Evolutionary conservation across 331 rosid species (phyloP), one percentile per base, ranked within the genome.

Genomic region (Pyracantha coccinea): DNA sequence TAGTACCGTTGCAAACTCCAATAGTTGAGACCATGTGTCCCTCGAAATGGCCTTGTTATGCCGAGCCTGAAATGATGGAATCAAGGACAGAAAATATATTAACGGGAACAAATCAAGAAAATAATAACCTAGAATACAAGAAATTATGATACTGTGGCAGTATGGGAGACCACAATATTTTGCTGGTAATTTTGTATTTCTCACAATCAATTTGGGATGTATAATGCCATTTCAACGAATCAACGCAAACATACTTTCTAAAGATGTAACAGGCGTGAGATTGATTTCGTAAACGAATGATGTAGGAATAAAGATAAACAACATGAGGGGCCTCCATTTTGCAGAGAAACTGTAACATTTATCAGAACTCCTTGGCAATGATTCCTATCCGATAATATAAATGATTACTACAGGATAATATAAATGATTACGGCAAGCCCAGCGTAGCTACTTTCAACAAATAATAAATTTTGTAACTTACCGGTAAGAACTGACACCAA

Each of bases 401-500:
- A 35, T 35, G 44, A 35, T 35, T 8, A 8, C 44, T 35, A 33
- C 8, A 32, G 57, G 21, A 47, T 32, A n/a, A 17, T 7, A 50
- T 31, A 31, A 70, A 20, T 54, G 66, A 32, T 20, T 32, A 71
- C 16, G 21, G 31, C 66, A 50, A 33, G 9, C 61, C 31, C 23
- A 55, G 54, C 35, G 3, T 25, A 21, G 33, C 54, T 57, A 35
- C 53, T 24, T 60, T 24, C 35, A 73, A 59, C 58, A 72, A 24
- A 59, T 38, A 7, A 41, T 73, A 54, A 41, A 73, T 16, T 24
- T 20, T 2, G 5, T 44, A 75, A 76, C 38, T 75, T 68, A 95
- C 99, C 98, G 90, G 98, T 78, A 95, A 85, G 87, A 95, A 95
- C 79, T 92, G 98, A 85, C 98, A 90, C 99, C 99, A 95, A 70